A percentile compares a stretch with the other conserved stretches of the same genome.
These are phyloP conservation scores for Tetrapisispora arboricola DNA, from an alignment of 805 yeast species.

Conservation along the genomic window DNA sequence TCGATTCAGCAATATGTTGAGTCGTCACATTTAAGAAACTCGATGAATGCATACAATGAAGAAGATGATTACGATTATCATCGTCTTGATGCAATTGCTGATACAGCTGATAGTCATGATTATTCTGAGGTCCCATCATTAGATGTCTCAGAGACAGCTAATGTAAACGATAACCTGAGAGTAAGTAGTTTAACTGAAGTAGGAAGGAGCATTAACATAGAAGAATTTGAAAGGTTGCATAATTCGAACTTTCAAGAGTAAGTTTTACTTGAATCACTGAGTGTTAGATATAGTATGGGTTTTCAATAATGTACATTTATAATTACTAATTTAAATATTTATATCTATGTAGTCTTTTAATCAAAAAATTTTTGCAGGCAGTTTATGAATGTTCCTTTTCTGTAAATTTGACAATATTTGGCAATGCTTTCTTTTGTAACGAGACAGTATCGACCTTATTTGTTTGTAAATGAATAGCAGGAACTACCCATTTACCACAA, in stretches of 20 bases:
- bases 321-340: not conserved
- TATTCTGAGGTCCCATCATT: conserved; percentile 9
- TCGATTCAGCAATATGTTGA: conserved; percentile 20
- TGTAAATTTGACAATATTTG: conserved; percentile 17
- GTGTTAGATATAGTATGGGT: too few species aligned
- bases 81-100: conserved; percentile 26
- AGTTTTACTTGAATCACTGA: too few species aligned
- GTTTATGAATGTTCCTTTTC: conserved; percentile 3
- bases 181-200: conserved; percentile 8
- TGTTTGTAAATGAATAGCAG: conserved; percentile 73
- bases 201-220: not conserved
- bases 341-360: not conserved
- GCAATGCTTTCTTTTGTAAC: conserved; percentile 11
- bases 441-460: conserved; percentile 67
- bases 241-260: conserved; percentile 3
- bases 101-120: conserved; percentile 14
- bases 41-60: conserved; percentile 11
- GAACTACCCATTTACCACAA: conserved; percentile 93
- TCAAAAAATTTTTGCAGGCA: not conserved
- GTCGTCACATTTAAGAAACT: conserved; percentile 13
- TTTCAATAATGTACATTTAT: too few species aligned
- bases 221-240: conserved; percentile 4
- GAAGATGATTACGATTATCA: conserved; percentile 27
- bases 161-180: conserved; percentile 8
- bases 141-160: conserved; percentile 11